Evolutionary conservation across 345 rosid species (phyloP).

Genomic region (Populus simonii): DNA sequence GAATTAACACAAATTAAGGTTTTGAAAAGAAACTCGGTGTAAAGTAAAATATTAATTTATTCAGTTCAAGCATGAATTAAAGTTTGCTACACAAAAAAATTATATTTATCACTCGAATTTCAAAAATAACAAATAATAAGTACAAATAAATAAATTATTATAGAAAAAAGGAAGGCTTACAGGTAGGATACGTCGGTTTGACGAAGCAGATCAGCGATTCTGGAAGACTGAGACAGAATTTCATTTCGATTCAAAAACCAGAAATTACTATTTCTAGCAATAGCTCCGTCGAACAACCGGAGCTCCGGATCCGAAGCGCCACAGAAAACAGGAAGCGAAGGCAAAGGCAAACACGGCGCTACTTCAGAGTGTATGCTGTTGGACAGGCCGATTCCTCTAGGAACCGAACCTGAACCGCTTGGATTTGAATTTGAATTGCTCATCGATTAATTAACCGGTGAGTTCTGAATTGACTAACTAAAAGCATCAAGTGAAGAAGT

Average conservation of each 20-base stretch:
- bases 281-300: slow-evolving; percentile 56
- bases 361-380: slow-evolving; percentile 92
- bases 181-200: slow-evolving; percentile 81
- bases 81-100: no score
- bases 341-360: slow-evolving; percentile 83
- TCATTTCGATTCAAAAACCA: slow-evolving; percentile 63
- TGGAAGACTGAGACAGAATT: slow-evolving; percentile 60
- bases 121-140: background rate
- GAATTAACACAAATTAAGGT: no score
- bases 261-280: slow-evolving; percentile 15
- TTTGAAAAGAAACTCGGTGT: no score
- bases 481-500: slow-evolving; percentile 33
- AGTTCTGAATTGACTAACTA: slow-evolving; percentile 13
- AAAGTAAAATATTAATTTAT: no score
- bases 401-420: slow-evolving; percentile 38
- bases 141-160: background rate
- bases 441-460: slow-evolving; percentile 46
- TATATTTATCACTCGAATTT: background rate
- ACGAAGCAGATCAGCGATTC: slow-evolving; percentile 74
- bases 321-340: slow-evolving; percentile 81
- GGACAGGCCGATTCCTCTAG: slow-evolving; percentile 72
- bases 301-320: slow-evolving; percentile 73
- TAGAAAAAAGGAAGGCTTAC: slow-evolving; percentile 44
- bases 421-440: slow-evolving; percentile 35
- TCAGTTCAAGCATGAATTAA: no score